Evolutionary conservation across 139 green algal species (phyloP).

Genomic region (Micractinium conductrix): DNA sequence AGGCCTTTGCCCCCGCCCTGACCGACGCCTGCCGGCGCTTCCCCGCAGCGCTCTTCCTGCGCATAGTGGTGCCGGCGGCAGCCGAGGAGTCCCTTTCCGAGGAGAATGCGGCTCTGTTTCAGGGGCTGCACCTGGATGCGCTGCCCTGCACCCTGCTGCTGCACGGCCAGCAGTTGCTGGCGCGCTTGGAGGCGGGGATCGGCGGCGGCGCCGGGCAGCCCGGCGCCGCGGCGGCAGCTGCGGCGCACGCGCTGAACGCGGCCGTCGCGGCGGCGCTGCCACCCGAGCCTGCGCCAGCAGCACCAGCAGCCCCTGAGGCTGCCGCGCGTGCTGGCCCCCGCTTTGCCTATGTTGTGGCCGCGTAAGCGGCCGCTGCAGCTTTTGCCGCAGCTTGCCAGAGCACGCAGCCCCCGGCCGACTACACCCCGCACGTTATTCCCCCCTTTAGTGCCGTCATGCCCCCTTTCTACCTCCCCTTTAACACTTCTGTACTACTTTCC

Average conservation of each 20-base stretch:
- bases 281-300: not conserved
- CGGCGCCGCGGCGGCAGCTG: not conserved
- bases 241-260: not conserved
- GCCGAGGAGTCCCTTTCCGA: not conserved
- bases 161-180: not conserved
- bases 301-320: not conserved
- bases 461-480: no score
- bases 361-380: no score
- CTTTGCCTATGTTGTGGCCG: no score
- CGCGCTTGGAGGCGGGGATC: not conserved
- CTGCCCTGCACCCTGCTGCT: slow-evolving; percentile 20
- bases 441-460: no score
- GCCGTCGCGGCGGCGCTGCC: not conserved
- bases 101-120: not conserved
- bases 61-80: not conserved
- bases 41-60: not conserved
- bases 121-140: not conserved
- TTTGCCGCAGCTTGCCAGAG: no score
- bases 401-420: no score
- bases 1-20: not conserved
- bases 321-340: no score
- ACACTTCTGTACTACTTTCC: no score
- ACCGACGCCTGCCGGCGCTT: not conserved
- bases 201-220: not conserved
- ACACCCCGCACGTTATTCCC: no score